phyloP scores from a whole-genome alignment of 75 land plant species.

The Azolla pinnata region DNA sequence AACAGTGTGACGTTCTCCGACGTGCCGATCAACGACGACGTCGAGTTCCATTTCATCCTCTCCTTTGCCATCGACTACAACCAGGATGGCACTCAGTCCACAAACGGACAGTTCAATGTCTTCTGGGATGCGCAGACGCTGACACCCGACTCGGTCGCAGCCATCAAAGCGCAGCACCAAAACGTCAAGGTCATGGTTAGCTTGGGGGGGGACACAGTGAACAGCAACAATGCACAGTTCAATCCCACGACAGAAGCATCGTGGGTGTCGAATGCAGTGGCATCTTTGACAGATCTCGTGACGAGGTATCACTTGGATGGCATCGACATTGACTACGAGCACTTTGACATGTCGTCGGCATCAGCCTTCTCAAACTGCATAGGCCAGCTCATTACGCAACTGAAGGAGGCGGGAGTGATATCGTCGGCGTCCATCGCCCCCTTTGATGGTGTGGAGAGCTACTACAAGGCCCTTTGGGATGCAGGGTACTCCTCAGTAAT shows the following conservation, averaged over 20 bases:
- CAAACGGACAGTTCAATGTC: slow-evolving; percentile 30
- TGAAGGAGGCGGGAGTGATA: slow-evolving; percentile 8
- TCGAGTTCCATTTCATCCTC: slow-evolving; percentile 34
- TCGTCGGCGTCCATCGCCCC: slow-evolving; percentile 21
- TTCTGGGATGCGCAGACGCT: slow-evolving; percentile 50
- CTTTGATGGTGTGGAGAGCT: slow-evolving; percentile 3
- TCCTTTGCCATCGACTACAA: slow-evolving; percentile 39
- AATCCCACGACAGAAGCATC: slow-evolving; percentile 17
- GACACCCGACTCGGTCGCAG: slow-evolving; percentile 19
- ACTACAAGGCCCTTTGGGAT: slow-evolving; percentile 22
- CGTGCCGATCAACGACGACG: slow-evolving; percentile 27
- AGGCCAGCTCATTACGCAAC: slow-evolving; percentile 12
- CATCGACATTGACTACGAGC: slow-evolving; percentile 29
- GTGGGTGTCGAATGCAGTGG: slow-evolving; percentile 30
- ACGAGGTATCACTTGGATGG: slow-evolving; percentile 16
- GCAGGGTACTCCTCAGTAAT: slow-evolving; percentile 9
- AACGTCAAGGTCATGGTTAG: slow-evolving; percentile 36
- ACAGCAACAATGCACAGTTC: slow-evolving; percentile 13
- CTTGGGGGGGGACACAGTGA: slow-evolving; percentile 29
- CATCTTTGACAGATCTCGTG: slow-evolving; percentile 11
- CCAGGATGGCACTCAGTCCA: slow-evolving; percentile 4
- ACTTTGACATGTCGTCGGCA: neutral
- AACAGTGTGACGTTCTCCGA: slow-evolving; percentile 29
- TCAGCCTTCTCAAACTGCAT: slow-evolving; percentile 11
- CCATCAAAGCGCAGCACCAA: slow-evolving; percentile 16